phyloP scores from a whole-genome alignment of 148 eudicot species.

The Salicornia ramosissima region DNA sequence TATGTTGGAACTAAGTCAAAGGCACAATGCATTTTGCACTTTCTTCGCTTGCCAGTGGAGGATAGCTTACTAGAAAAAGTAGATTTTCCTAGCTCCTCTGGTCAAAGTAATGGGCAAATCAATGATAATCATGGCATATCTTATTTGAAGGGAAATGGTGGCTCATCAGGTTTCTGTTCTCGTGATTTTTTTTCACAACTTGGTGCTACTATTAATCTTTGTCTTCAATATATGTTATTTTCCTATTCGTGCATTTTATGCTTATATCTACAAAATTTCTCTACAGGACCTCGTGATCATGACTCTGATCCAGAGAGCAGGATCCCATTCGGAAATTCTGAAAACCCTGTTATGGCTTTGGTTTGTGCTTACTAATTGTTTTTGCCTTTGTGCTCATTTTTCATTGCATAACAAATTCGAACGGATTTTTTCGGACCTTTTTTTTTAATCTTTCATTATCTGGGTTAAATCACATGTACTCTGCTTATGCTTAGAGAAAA shows the following conservation, averaged over 20 bases:
- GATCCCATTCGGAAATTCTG: slow-evolving; percentile 73
- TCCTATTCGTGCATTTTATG: slow-evolving; percentile 12
- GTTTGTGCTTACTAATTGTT: slow-evolving; percentile 38
- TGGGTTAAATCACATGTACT: too few species aligned
- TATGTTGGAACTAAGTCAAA: slow-evolving; percentile 89
- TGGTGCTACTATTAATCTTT: slow-evolving; percentile 5
- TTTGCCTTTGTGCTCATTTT: slow-evolving; percentile 8
- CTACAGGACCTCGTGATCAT: slow-evolving; percentile 42
- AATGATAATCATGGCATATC: slow-evolving; percentile 33
- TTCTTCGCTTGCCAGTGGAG: slow-evolving; percentile 79
- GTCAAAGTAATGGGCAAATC: slow-evolving; percentile 30
- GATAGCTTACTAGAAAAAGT: slow-evolving; percentile 61
- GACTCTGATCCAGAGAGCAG: slow-evolving; percentile 47
- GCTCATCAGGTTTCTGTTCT: slow-evolving; percentile 34
- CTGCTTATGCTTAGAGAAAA: background rate
- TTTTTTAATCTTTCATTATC: background rate
- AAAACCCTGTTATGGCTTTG: slow-evolving; percentile 85
- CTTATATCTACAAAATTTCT: slow-evolving; percentile 14
- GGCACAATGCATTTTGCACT: slow-evolving; percentile 92
- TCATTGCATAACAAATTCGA: background rate
- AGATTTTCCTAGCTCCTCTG: slow-evolving; percentile 49
- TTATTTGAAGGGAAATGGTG: slow-evolving; percentile 54
- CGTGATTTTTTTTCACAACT: too few species aligned
- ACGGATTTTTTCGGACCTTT: background rate
- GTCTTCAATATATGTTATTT: slow-evolving; percentile 2